Percentiles rank a stretch among this genome's conserved stretches.
phyloP scores from a whole-genome alignment of 176 grass and related monocot species.

The Aegilops bicornis region DNA sequence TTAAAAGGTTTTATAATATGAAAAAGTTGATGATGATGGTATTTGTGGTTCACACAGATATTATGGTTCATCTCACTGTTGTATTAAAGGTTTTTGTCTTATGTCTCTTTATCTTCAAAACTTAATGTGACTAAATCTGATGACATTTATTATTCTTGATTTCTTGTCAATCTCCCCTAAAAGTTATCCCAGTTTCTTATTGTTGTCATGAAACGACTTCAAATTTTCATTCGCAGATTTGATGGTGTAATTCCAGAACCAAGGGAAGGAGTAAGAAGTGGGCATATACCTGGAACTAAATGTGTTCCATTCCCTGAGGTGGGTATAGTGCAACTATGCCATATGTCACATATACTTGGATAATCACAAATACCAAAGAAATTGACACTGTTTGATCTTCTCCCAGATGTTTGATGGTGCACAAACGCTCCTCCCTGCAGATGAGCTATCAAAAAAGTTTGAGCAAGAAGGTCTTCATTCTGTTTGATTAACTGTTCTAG shows the following conservation, averaged over 20 bases:
- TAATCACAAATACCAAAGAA: constrained; percentile 27
- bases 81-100: not conserved
- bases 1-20: not conserved
- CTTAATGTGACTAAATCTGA: not conserved
- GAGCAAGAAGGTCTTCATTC: constrained; percentile 60
- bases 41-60: constrained; percentile 5
- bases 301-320: constrained; percentile 83
- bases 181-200: not conserved
- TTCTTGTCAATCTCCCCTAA: not conserved
- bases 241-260: constrained; percentile 91
- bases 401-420: constrained; percentile 79
- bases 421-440: constrained; percentile 55
- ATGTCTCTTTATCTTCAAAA: not conserved
- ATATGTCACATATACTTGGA: constrained; percentile 21
- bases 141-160: not conserved
- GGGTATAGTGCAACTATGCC: constrained; percentile 19
- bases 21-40: not conserved
- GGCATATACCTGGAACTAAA: constrained; percentile 80
- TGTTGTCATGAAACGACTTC: not conserved
- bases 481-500: constrained; percentile 2
- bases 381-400: not conserved
- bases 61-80: not conserved
- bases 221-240: constrained; percentile 53
- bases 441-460: constrained; percentile 66
- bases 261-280: constrained; percentile 78